A percentile compares a stretch with the other conserved stretches of the same genome.
phyloP scores from a whole-genome alignment of 805 yeast species.

The Candida montana region DNA sequence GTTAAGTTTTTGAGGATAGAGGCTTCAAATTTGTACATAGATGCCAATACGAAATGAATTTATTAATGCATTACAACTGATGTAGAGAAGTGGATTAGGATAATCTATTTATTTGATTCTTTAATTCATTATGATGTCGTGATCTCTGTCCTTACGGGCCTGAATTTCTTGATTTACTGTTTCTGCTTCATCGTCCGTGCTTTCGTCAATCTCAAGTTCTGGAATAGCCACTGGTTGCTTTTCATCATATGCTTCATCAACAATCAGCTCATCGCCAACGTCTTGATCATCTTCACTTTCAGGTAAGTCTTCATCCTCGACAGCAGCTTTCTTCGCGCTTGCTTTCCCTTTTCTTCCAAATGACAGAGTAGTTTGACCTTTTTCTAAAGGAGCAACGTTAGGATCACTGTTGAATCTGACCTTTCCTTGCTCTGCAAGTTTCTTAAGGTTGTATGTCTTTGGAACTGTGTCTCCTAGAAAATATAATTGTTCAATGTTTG shows the following conservation, averaged over 20 bases:
- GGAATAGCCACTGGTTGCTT: neutral
- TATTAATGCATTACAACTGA: neutral
- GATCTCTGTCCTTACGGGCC: slow-evolving; percentile 18
- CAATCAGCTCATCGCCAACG: slow-evolving; percentile 16
- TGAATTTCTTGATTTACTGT: slow-evolving; percentile 4
- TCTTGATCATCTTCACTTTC: slow-evolving; percentile 22
- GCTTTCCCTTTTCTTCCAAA: slow-evolving; percentile 20
- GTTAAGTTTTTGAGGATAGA: slow-evolving; percentile 15
- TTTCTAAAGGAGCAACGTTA: slow-evolving; percentile 24
- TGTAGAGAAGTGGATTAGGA: no score
- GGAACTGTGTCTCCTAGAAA: slow-evolving; percentile 69
- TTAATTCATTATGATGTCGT: slow-evolving; percentile 21
- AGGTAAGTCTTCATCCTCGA: slow-evolving; percentile 20
- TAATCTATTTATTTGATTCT: no score
- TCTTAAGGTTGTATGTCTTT: slow-evolving; percentile 45
- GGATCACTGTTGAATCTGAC: slow-evolving; percentile 24
- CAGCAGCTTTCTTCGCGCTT: slow-evolving; percentile 1
- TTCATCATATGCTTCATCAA: slow-evolving; percentile 7
- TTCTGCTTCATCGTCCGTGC: slow-evolving; percentile 11
- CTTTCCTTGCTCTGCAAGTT: slow-evolving; percentile 39
- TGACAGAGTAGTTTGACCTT: slow-evolving; percentile 38
- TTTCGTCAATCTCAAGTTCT: slow-evolving; percentile 12
- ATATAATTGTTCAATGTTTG: slow-evolving; percentile 50
- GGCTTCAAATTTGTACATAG: slow-evolving; percentile 12
- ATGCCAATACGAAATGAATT: no score